These are phyloP conservation scores for Bretschneidera sinensis DNA, from an alignment of 345 rosid species.

Conservation along the genomic window DNA sequence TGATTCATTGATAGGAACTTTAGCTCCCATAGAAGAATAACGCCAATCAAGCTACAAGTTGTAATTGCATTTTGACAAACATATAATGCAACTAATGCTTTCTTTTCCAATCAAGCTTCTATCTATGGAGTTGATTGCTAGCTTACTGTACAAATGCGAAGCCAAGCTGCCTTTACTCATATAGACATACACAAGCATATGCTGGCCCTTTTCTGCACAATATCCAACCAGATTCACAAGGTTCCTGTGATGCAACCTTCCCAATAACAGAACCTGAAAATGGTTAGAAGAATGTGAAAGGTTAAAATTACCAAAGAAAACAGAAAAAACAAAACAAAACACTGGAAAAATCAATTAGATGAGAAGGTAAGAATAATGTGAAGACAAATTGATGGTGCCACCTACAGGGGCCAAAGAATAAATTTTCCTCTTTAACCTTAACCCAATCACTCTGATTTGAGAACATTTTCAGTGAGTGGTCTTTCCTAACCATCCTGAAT, in stretches of 20 bases:
- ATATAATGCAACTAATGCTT: neutral
- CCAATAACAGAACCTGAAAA: slow-evolving; percentile 83
- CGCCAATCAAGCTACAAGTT: neutral
- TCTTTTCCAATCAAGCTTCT: slow-evolving; percentile 7
- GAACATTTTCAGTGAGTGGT: neutral
- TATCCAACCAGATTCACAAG: slow-evolving; percentile 94
- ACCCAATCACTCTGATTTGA: neutral
- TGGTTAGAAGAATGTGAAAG: neutral
- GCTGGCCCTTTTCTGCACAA: slow-evolving; percentile 93
- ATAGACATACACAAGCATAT: slow-evolving; percentile 91
- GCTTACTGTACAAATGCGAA: slow-evolving; percentile 90
- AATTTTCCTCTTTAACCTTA: no score
- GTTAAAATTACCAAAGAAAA: neutral
- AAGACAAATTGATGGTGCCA: neutral
- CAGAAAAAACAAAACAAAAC: neutral
- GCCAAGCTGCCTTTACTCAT: slow-evolving; percentile 98
- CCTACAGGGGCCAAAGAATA: neutral
- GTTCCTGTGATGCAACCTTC: slow-evolving; percentile 96
- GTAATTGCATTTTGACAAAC: neutral
- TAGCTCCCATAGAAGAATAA: neutral
- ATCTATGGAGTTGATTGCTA: slow-evolving; percentile 8
- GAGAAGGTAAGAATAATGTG: no score
- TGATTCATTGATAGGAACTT: slow-evolving; percentile 2
- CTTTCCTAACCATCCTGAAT: neutral
- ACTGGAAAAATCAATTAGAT: neutral